Percentiles rank a stretch among this genome's conserved stretches.
phyloP scores from a whole-genome alignment of 2,329 filamentous ascomycete species.

The Cladosporium sp. region DNA sequence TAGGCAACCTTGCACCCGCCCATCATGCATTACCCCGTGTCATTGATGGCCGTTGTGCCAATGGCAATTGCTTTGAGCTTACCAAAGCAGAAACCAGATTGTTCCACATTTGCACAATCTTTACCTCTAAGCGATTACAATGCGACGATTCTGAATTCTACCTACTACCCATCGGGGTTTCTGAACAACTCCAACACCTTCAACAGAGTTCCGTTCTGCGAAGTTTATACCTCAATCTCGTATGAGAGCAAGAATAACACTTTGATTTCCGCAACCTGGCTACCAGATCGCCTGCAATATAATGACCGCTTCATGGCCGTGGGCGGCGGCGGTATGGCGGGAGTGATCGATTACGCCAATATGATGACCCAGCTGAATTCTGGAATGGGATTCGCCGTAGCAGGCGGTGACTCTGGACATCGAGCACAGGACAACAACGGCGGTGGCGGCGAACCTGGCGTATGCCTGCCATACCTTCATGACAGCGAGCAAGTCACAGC shows the following conservation, averaged over 20 bases:
- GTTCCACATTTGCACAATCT: slow-evolving; percentile 2
- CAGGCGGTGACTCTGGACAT: slow-evolving; percentile 24
- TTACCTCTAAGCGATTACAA: slow-evolving; percentile 12
- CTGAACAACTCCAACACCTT: slow-evolving; percentile 17
- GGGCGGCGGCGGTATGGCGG: slow-evolving; percentile 27
- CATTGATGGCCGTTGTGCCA: neutral
- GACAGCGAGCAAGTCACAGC: slow-evolving; percentile 24
- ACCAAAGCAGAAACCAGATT: neutral
- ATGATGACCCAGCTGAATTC: slow-evolving; percentile 23
- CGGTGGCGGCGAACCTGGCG: slow-evolving; percentile 19
- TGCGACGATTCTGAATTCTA: slow-evolving; percentile 17
- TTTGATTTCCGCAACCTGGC: slow-evolving; percentile 22
- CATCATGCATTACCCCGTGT: neutral
- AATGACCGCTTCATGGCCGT: slow-evolving; percentile 25
- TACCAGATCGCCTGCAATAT: slow-evolving; percentile 20
- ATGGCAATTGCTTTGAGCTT: slow-evolving; percentile 1
- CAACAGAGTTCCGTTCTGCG: slow-evolving; percentile 22
- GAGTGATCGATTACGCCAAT: slow-evolving; percentile 18
- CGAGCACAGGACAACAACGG: slow-evolving; percentile 21
- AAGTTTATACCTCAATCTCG: slow-evolving; percentile 18
- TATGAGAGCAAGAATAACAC: slow-evolving; percentile 20
- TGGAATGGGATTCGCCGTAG: slow-evolving; percentile 23
- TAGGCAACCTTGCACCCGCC: neutral
- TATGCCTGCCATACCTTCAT: slow-evolving; percentile 24
- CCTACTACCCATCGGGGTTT: slow-evolving; percentile 14